Conservation (phyloP, 768 basidiomycete genomes). For the Omphalotus guepiniiformis region DNA sequence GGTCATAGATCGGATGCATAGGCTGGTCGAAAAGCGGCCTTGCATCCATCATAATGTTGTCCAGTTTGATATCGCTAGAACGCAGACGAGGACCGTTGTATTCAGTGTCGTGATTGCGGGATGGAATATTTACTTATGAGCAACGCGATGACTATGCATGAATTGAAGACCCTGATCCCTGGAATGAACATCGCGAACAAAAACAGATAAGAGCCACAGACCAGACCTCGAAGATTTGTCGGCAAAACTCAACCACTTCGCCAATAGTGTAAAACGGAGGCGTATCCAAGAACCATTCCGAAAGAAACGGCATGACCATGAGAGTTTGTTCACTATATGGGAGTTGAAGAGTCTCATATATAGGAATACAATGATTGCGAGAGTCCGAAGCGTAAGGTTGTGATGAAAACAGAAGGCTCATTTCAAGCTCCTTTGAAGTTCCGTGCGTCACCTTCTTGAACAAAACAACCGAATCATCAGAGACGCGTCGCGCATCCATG, state of each 20-base stretch:
- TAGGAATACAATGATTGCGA: conserved; percentile 26
- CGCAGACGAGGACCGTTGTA: not conserved
- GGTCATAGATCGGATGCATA: not conserved
- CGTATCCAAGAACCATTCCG: conserved; percentile 8
- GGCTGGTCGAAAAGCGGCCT: not conserved
- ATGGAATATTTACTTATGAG: conserved; percentile 13
- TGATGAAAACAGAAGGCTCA: conserved; percentile 16
- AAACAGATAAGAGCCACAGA: no score
- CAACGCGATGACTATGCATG: conserved; percentile 26
- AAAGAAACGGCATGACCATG: conserved; percentile 26
- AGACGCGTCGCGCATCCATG: conserved; percentile 17
- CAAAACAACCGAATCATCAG: conserved; percentile 17
- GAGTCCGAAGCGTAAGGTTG: conserved; percentile 15
- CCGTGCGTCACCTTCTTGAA: conserved; percentile 16
- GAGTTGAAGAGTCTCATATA: conserved; percentile 19
- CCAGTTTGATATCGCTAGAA: not conserved
- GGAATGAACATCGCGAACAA: not conserved
- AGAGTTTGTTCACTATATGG: conserved; percentile 15
- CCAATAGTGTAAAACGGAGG: conserved; percentile 25
- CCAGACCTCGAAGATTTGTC: conserved; percentile 28
- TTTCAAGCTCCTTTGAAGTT: conserved; percentile 12
- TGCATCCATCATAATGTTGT: conserved; percentile 5
- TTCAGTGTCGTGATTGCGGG: not conserved
- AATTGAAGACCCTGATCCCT: conserved; percentile 26
- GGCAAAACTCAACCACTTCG: conserved; percentile 24